phyloP scores from a whole-genome alignment of 768 basidiomycete genomes.

The Auriscalpium microsporum region DNA sequence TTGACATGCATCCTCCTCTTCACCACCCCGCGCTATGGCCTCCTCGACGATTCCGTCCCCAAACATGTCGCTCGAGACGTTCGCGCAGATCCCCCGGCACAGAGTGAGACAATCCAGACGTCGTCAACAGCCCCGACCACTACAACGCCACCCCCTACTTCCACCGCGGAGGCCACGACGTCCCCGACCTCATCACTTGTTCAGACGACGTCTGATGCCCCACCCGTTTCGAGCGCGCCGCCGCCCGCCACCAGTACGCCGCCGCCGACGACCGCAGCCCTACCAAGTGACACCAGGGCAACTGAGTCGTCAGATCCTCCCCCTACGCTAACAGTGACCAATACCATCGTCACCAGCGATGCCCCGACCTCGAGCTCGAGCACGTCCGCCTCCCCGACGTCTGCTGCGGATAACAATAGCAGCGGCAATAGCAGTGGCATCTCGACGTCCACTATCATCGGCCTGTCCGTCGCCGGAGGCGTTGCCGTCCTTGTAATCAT shows the following conservation, averaged over 20 bases:
- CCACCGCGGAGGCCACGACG: not conserved
- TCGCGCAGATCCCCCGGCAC: not conserved
- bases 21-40: slow-evolving; percentile 16
- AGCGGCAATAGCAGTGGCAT: slow-evolving; percentile 31
- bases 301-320: slow-evolving; percentile 11
- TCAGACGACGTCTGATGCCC: not conserved
- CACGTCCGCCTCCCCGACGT: slow-evolving; percentile 18
- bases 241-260: slow-evolving; percentile 13
- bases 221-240: slow-evolving; percentile 3
- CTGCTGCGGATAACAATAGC: slow-evolving; percentile 17
- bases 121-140: not conserved
- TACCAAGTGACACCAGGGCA: not conserved
- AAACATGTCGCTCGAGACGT: slow-evolving; percentile 14
- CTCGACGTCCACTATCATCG: slow-evolving; percentile 65
- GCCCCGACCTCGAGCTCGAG: slow-evolving; percentile 6
- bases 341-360: slow-evolving; percentile 20
- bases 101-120: not conserved
- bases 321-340: slow-evolving; percentile 20
- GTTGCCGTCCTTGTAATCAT: slow-evolving; percentile 63
- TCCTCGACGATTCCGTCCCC: slow-evolving; percentile 7
- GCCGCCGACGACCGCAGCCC: slow-evolving; percentile 2
- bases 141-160: not conserved
- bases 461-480: slow-evolving; percentile 75
- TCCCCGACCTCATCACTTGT: not conserved
- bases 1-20: slow-evolving; percentile 22